These are phyloP conservation scores for Pholiota microspora DNA, from an alignment of 768 basidiomycete species.

Conservation along the genomic window DNA sequence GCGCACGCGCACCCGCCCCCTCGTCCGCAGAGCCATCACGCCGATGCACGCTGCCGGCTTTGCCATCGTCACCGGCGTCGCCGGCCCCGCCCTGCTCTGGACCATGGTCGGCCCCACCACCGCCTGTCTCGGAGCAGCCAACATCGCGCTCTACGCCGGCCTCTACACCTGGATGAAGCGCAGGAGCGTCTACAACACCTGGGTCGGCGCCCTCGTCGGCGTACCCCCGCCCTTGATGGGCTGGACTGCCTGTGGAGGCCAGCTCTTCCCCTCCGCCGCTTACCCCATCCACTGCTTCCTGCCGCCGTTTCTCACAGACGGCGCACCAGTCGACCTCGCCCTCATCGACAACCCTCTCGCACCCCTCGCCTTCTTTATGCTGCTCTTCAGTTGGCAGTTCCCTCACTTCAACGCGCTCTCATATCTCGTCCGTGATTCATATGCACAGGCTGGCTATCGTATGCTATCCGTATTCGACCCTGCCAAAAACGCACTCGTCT, in stretches of 20 bases:
- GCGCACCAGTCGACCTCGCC: constrained; percentile 28
- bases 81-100: constrained; percentile 78
- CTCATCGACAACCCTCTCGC: constrained; percentile 78
- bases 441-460: constrained; percentile 89
- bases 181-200: constrained; percentile 77
- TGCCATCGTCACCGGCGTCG: constrained; percentile 70
- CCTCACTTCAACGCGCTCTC: constrained; percentile 97
- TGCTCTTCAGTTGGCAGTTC: constrained; percentile 97
- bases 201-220: constrained; percentile 93
- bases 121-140: constrained; percentile 77
- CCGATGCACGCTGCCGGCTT: constrained; percentile 85
- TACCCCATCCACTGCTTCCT: constrained; percentile 62
- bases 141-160: constrained; percentile 88
- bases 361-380: constrained; percentile 74
- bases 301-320: constrained; percentile 52
- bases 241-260: constrained; percentile 93
- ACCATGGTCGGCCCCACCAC: constrained; percentile 84
- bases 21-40: constrained; percentile 81
- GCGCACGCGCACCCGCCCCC: constrained; percentile 82
- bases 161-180: constrained; percentile 93
- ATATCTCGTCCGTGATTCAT: constrained; percentile 80
- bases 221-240: constrained; percentile 95
- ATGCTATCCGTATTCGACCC: constrained; percentile 89
- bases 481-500: constrained; percentile 77
- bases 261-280: constrained; percentile 60